Evolutionary conservation across 2,329 filamentous ascomycete species (phyloP), one percentile per base, ranked within the genome.

Genomic region (Aspergillus brunneoviolaceus): DNA sequence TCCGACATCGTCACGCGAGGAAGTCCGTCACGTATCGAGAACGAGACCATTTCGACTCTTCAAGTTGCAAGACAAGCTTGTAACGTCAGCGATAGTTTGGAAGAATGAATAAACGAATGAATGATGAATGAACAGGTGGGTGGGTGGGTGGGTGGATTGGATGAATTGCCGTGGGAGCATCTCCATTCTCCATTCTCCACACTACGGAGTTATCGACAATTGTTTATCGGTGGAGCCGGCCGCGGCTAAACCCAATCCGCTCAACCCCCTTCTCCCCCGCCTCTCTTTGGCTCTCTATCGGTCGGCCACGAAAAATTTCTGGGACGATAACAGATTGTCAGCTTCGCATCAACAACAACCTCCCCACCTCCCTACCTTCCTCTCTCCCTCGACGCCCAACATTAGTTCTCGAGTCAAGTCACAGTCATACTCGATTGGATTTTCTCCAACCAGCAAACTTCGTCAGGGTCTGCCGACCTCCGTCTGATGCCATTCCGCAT

Each of bases 281-380:
- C 33, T 16, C 21, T 19, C 21, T 35, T 16, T 42, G 16, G 4
- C 6, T 9, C 51, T 21, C 35, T 54, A 54, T 55, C 52, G 39
- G 48, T 55, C 45, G 53, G 42, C 53, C 33, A 27, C n/a, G 27
- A 35, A 55, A 55, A 55, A 49, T 55, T 31, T 55, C 53, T 27
- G 52, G 52, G 39, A 31, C 25, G 39, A 31, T 55, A 47, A 45
- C 39, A 19, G 7, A 45, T 45, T 16, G 33, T 35, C 33, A 21
- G 27, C 19, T 51, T 27, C n/a, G 29, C 31, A 53, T 29, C 31
- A 16, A 55, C 12, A 21, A 54, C 39, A 29, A 23, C 31, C 33
- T 35, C 11, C 14, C 23, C 4, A 23, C 23, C 33, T 35, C 14
- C 12, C 5, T 12, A 12, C 14, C 5, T 35, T 12, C 39, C 21